Conservation (phyloP, 2,329 filamentous ascomycete genomes). For the Chaetomium strumarium region DNA sequence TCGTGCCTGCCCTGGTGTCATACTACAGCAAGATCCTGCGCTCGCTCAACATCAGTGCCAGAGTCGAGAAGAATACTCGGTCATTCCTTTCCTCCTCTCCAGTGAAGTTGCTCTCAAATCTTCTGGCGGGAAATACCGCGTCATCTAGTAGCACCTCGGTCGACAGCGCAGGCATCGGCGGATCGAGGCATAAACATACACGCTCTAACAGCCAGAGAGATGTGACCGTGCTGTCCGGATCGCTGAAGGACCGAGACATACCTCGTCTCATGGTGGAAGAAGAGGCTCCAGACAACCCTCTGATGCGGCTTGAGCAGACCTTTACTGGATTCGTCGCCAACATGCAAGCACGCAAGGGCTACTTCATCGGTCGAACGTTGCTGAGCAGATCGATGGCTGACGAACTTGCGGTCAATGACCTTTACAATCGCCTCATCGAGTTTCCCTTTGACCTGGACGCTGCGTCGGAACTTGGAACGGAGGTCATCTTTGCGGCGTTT, state of each 20-base stretch:
- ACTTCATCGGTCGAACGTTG: conserved; percentile 72
- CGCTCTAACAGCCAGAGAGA: conserved; percentile 44
- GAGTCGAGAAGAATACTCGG: conserved; percentile 48
- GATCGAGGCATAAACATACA: conserved; percentile 38
- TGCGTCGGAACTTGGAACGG: conserved; percentile 68
- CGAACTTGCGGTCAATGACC: conserved; percentile 75
- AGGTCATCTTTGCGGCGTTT: conserved; percentile 85
- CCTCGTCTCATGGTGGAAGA: conserved; percentile 43
- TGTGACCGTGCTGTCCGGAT: conserved; percentile 46
- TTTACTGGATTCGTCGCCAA: conserved; percentile 78
- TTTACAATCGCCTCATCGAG: conserved; percentile 85
- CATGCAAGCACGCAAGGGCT: conserved; percentile 78
- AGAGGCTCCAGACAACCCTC: conserved; percentile 54
- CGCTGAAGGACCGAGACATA: conserved; percentile 44
- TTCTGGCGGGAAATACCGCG: conserved; percentile 57
- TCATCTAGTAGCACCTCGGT: conserved; percentile 35
- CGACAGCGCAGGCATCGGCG: conserved; percentile 25
- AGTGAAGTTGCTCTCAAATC: conserved; percentile 80
- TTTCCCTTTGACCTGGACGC: conserved; percentile 72
- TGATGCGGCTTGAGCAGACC: conserved; percentile 74
- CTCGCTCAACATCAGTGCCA: conserved; percentile 57
- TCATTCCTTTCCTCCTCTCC: conserved; percentile 77
- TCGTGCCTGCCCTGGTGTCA: conserved; percentile 65
- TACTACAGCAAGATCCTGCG: conserved; percentile 74
- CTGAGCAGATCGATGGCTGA: conserved; percentile 66